Conservation (phyloP, 1,284 basidiomycete genomes). For the Microbotryum lychnidis-dioicae region DNA sequence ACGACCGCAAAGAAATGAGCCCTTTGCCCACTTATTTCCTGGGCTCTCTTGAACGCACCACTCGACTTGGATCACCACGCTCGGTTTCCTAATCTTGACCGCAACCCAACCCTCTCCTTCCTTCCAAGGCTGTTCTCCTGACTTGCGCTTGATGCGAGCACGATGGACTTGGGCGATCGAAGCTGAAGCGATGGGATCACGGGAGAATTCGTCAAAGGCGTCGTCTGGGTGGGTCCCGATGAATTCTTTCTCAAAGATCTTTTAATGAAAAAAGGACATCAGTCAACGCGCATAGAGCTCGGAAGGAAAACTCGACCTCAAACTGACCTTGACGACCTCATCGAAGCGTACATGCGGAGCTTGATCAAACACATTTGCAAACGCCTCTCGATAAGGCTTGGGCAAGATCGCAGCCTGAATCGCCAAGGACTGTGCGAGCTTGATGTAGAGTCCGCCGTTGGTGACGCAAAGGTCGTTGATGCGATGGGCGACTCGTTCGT, state of each 20-base stretch:
- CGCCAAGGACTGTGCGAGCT: slow-evolving; percentile 63
- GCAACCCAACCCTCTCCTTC: slow-evolving; percentile 56
- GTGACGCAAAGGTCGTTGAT: slow-evolving; percentile 60
- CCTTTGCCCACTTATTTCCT: no score
- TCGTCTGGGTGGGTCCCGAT: slow-evolving; percentile 54
- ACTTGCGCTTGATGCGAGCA: slow-evolving; percentile 53
- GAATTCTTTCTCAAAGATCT: slow-evolving; percentile 65
- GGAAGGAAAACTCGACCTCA: background rate
- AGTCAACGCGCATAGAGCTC: background rate
- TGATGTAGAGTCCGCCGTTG: slow-evolving; percentile 82
- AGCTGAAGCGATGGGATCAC: slow-evolving; percentile 66
- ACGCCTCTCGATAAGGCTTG: slow-evolving; percentile 62
- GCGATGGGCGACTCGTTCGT: slow-evolving; percentile 69
- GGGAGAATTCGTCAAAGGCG: slow-evolving; percentile 67
- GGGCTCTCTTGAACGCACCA: slow-evolving; percentile 36
- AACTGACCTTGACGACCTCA: slow-evolving; percentile 45
- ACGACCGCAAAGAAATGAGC: no score
- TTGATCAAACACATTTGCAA: slow-evolving; percentile 71
- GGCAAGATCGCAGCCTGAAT: slow-evolving; percentile 76
- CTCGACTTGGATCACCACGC: slow-evolving; percentile 71
- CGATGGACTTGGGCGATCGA: slow-evolving; percentile 83
- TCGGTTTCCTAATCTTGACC: slow-evolving; percentile 86
- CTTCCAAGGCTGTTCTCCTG: slow-evolving; percentile 37
- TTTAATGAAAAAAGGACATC: slow-evolving; percentile 22
- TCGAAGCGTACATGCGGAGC: slow-evolving; percentile 72